Conservation (phyloP, 495 filamentous ascomycete species). For the Trichoderma parareesei region DNA sequence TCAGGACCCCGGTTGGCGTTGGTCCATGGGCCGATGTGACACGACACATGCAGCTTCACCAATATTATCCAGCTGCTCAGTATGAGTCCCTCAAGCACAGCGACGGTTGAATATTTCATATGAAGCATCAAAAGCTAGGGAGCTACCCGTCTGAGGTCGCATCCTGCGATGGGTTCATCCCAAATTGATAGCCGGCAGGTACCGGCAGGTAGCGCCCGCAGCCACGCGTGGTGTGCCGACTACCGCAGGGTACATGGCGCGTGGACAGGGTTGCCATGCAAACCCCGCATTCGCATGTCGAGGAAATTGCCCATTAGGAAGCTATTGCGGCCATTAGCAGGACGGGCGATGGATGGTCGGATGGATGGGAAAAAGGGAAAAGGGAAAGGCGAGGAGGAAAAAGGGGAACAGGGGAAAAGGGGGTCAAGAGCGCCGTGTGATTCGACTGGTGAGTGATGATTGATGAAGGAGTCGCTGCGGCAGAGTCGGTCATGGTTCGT, state of each 20-base stretch:
- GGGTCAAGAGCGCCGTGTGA: neutral
- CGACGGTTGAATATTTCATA: neutral
- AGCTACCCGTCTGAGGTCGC: neutral
- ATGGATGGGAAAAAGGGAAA: neutral
- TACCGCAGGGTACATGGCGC: too few relatives aligned
- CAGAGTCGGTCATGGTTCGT: neutral
- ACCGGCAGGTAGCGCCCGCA: neutral
- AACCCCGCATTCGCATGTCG: neutral
- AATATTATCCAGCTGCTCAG: neutral
- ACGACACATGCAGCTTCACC: slow-evolving; percentile 7
- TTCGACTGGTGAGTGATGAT: too few relatives aligned
- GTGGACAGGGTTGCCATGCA: neutral
- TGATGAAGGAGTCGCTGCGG: too few relatives aligned
- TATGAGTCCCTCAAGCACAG: neutral
- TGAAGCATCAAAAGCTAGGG: neutral
- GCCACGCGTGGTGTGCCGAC: neutral
- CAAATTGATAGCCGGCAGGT: neutral
- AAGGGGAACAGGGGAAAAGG: neutral
- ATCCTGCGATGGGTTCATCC: neutral
- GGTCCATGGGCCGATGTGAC: neutral
- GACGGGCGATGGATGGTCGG: neutral
- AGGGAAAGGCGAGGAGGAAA: neutral
- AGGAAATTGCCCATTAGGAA: neutral
- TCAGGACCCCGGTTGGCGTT: neutral
- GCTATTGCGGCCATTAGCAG: neutral